Evolutionary conservation across 148 eudicot species (phyloP).

Genomic region (Pouteria glomerata): DNA sequence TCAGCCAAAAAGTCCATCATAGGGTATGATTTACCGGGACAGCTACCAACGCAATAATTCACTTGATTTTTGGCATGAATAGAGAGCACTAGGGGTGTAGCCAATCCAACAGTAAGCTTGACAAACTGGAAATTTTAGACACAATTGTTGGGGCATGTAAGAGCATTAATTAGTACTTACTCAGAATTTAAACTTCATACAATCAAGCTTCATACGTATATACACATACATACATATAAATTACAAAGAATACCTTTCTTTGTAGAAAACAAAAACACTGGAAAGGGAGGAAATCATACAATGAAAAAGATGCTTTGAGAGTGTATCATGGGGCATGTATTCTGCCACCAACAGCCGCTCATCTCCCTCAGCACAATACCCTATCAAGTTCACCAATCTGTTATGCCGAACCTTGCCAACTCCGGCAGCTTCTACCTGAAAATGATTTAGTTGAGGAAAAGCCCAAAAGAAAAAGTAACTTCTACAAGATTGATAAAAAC

Average conservation of each 20-base stretch:
- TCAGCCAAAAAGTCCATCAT: background rate
- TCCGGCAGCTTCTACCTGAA: conserved; percentile 90
- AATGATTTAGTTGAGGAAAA: conserved; percentile 4
- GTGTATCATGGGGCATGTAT: conserved; percentile 86
- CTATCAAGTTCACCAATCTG: conserved; percentile 83
- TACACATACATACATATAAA: background rate
- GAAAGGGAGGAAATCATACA: conserved; percentile 44
- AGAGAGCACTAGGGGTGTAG: background rate
- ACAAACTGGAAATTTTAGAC: background rate
- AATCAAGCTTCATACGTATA: background rate
- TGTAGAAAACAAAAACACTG: background rate
- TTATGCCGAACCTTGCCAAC: conserved; percentile 88
- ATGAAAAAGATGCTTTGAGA: conserved; percentile 94
- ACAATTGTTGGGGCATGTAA: background rate
- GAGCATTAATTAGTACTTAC: background rate
- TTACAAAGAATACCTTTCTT: background rate
- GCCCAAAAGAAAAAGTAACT: background rate
- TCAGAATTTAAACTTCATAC: background rate
- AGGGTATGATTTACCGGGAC: background rate
- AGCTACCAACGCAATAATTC: background rate
- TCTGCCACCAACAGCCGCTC: conserved; percentile 94
- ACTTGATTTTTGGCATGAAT: background rate
- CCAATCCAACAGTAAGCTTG: background rate
- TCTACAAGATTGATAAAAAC: background rate
- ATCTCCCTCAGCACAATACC: conserved; percentile 98